phyloP scores from a whole-genome alignment of 2,329 filamentous ascomycete genomes.

The Geosmithia morbida region DNA sequence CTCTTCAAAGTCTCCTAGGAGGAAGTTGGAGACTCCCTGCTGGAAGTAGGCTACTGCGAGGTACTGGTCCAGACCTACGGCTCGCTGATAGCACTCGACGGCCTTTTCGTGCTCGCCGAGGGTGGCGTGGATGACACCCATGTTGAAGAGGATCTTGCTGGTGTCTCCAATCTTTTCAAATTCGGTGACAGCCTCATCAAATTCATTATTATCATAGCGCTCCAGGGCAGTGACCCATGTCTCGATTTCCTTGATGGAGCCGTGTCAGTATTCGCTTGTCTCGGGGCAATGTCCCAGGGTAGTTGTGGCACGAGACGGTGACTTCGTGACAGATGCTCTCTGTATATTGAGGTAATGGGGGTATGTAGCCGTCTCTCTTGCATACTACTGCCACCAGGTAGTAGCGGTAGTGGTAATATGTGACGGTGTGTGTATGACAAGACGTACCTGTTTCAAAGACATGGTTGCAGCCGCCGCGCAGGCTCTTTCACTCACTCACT shows the following conservation, averaged over 20 bases:
- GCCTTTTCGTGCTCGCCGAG: conserved; percentile 92
- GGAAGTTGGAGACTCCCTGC: conserved; percentile 94
- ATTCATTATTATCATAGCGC: conserved; percentile 95
- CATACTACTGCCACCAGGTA: too few species aligned
- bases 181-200: conserved; percentile 71
- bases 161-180: conserved; percentile 88
- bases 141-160: conserved; percentile 97
- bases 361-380: too few species aligned
- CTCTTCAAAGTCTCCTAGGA: conserved; percentile 94
- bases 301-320: too few species aligned
- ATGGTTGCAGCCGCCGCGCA: conserved; percentile 20
- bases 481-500: neutral
- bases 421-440: neutral
- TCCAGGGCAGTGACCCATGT: conserved; percentile 88
- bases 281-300: neutral
- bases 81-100: conserved; percentile 88
- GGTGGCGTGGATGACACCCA: conserved; percentile 93
- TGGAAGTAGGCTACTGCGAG: conserved; percentile 97
- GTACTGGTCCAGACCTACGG: conserved; percentile 82
- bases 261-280: neutral
- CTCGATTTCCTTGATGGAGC: conserved; percentile 73
- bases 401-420: neutral
- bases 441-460: conserved; percentile 45
- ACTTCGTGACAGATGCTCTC: too few species aligned
- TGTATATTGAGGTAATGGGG: too few species aligned